These are phyloP conservation scores for Bipolaris gigantea DNA, from an alignment of 2,329 filamentous ascomycete species.

Conservation along the genomic window DNA sequence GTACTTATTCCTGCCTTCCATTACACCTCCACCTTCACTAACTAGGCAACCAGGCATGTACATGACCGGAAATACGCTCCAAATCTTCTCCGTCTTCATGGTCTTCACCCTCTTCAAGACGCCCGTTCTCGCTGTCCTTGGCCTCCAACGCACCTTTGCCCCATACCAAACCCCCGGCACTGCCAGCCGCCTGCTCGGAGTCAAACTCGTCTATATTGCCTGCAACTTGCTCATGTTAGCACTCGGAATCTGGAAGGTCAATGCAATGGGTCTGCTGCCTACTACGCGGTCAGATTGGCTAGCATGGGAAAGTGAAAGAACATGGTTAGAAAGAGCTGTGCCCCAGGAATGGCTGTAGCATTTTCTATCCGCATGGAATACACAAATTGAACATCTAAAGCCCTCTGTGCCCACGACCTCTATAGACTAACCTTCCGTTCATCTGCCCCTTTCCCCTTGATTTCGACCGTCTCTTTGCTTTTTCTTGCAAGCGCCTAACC, in stretches of 20 bases:
- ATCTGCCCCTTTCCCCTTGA: too few relatives aligned
- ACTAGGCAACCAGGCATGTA: conserved; percentile 70
- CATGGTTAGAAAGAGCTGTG: conserved; percentile 43
- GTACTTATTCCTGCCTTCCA: conserved; percentile 45
- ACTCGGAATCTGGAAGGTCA: conserved; percentile 93
- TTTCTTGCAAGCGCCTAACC: background rate
- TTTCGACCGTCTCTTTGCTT: background rate
- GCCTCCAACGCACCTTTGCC: conserved; percentile 84
- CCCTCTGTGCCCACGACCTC: background rate
- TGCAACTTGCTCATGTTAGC: conserved; percentile 84
- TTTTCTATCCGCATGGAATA: background rate
- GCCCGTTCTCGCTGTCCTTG: conserved; percentile 80
- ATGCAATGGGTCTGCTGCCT: conserved; percentile 93
- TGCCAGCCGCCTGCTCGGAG: conserved; percentile 70
- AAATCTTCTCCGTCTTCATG: conserved; percentile 99
- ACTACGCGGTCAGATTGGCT: conserved; percentile 97
- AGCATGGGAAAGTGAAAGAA: conserved; percentile 82
- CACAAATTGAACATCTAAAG: background rate
- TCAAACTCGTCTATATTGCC: conserved; percentile 83
- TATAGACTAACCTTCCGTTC: background rate
- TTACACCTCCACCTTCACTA: background rate
- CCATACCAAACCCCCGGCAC: conserved; percentile 85
- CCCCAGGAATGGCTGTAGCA: conserved; percentile 41
- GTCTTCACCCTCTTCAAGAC: conserved; percentile 99
- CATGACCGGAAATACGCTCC: conserved; percentile 97